Base-by-base conservation (phyloP, 768 basidiomycete species). In the Suillus tomentosus region DNA sequence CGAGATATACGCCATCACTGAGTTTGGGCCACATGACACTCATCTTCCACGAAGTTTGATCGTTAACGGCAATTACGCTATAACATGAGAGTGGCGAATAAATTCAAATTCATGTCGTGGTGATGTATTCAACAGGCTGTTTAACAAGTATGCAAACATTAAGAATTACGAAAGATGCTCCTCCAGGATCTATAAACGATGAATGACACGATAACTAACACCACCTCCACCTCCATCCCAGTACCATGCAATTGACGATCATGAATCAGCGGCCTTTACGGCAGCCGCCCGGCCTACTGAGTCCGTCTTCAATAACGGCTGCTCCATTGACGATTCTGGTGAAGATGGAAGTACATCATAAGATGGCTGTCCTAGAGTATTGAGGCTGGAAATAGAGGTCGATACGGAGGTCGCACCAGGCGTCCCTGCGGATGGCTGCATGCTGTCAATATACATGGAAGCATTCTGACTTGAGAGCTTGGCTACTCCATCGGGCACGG, bases 261-360 rank as follows among this genome's bases (percentile, higher is more conserved):
- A 43, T 42, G 27, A 42, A 42, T 31, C 7, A 58, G 40, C 27
- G 40, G 40, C 17, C 39, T 36, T 24, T 17, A 39, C 5, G 9
- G 39, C 15, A 27, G 24, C 17, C 57, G 24, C 17, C 57, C 40
- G 27, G 11, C 19, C 39, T 42, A 17, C 15, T 10, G 10, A 57
- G 62, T 37, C 40, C 54, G 40, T 39, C 6, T 62, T 67, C 59
- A 65, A 65, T 48, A 57, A 65, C 34, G 54, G 59, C 61, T 67
- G 66, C 62, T 60, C 63, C 65, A 60, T 55, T 24, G 57, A 43
- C 9, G 80, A 82, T 56, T 81, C 82, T 5, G 80, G 79, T 36
- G 82, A 80, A 59, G 84, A 83, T 47, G 79, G 79, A 45, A 83
- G 72, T 55, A 76, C 72, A 62, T 79, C 80, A 68, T 82, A 84